Percentiles rank a stretch among this genome's conserved stretches.
These are phyloP conservation scores for Xylariaceae sp. DNA, from an alignment of 2,329 filamentous ascomycete genomes.

Conservation along the genomic window DNA sequence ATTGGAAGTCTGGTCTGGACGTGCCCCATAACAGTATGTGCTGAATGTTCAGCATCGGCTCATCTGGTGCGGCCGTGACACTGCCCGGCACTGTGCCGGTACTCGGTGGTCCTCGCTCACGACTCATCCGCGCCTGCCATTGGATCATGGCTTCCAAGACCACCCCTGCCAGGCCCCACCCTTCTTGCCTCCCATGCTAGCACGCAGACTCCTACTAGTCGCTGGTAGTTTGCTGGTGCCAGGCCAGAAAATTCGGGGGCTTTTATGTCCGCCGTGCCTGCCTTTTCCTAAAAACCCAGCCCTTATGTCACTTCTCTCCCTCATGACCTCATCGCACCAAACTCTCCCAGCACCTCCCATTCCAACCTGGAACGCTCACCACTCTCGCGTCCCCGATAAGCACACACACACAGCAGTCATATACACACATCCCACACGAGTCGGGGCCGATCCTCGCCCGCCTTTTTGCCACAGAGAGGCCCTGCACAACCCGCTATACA, in stretches of 20 bases:
- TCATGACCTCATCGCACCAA: slow-evolving; percentile 37
- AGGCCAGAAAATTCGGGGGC: slow-evolving; percentile 29
- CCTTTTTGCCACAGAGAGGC: slow-evolving; percentile 17
- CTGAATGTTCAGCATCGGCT: no score
- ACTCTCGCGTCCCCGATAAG: slow-evolving; percentile 14
- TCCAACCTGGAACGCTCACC: slow-evolving; percentile 15
- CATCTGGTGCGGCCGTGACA: no score
- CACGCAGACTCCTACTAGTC: slow-evolving; percentile 4
- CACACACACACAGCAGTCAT: slow-evolving; percentile 10
- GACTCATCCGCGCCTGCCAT: slow-evolving; percentile 24
- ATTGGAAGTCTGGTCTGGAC: no score
- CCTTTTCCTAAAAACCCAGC: slow-evolving; percentile 33
- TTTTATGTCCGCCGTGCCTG: slow-evolving; percentile 35
- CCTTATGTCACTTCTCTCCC: slow-evolving; percentile 37
- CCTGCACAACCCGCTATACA: slow-evolving; percentile 17
- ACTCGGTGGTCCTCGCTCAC: slow-evolving; percentile 29
- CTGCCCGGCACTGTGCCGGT: slow-evolving; percentile 25
- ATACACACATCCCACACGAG: slow-evolving; percentile 14
- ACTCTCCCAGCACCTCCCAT: slow-evolving; percentile 24
- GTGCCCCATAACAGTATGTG: no score
- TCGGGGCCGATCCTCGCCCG: slow-evolving; percentile 8
- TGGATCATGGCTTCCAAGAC: slow-evolving; percentile 18
- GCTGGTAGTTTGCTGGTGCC: slow-evolving; percentile 10
- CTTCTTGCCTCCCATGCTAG: slow-evolving; percentile 10
- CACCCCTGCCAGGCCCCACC: slow-evolving; percentile 12